Evolutionary conservation across 2,329 filamentous ascomycete genomes (phyloP), one percentile per base, ranked within the genome.

Genomic region (Fusarium tupiense): DNA sequence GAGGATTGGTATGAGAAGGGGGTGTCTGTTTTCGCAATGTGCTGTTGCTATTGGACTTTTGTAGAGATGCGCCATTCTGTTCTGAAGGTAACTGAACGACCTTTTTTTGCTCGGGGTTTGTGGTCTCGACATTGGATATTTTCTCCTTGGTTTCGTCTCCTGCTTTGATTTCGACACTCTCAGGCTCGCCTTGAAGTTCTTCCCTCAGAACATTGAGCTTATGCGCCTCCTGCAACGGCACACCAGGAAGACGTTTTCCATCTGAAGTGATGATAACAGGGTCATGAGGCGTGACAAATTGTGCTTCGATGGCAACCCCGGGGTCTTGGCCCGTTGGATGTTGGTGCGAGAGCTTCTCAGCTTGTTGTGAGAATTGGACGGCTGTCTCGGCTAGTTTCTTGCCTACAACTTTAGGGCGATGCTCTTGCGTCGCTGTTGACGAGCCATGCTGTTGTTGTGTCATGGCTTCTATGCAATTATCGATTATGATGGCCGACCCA

Each of bases 1-100:
- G 84, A 7, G 94, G 93, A 75, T 95, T 92, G 5, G 93, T 95
- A 72, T 90, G 88, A 13, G 91, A 91, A 3, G 91, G 90, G 1
- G 92, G 91, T 83, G 87, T 87, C 20, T 86, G 80, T 66, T 80
- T 83, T 49, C 83, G 81, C 24, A 90, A 75, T 22, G 86, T 86
- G 19, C 82, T 85, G 31, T 85, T 86, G 40, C 85, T 84, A 40
- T 85, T 84, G 8, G 86, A 84, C 62, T 85, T 85, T 69, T 86
- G 80, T 64, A 84, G 75, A 11, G 80, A 74, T 35, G 80, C 79
- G 60, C 80, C 82, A 62, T 85, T 82, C 35, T 79, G 69, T 41
- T 76, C 63, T 29, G 70, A 70, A 31, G 80, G 74, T 14, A 80
- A 61, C 13, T 77, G 64, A 26, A 82, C 71, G 22, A 79, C 67